Conservation (phyloP, 257 asterid genomes). For the Paraleonurus japonicus region DNA sequence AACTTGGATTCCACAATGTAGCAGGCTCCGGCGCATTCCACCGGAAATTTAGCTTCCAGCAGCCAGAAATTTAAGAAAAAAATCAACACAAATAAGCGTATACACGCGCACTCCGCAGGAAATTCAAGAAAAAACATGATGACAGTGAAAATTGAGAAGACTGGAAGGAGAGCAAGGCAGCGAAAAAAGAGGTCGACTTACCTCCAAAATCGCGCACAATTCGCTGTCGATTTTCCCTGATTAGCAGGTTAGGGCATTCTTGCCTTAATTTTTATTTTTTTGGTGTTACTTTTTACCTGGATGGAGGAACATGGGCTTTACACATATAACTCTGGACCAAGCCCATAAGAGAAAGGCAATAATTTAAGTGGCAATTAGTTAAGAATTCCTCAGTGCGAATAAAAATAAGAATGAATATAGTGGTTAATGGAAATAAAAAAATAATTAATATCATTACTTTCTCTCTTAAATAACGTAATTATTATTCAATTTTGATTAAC, state of each 20-base stretch:
- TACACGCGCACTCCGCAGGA: not conserved
- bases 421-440: no score
- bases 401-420: no score
- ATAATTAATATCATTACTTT: no score
- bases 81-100: not conserved
- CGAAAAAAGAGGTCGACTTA: not conserved
- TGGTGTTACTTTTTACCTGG: not conserved
- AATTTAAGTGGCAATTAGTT: no score
- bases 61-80: not conserved
- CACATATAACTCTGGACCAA: not conserved
- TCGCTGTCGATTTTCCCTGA: not conserved
- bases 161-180: not conserved
- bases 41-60: not conserved
- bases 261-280: not conserved
- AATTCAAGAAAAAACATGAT: not conserved
- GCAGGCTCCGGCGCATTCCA: not conserved
- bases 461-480: no score
- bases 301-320: not conserved
- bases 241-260: not conserved
- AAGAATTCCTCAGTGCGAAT: no score
- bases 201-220: not conserved
- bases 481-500: no score
- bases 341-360: no score
- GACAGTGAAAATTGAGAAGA: not conserved
- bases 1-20: not conserved